Evolutionary conservation across 1,284 basidiomycete genomes (phyloP).

Genomic region (Sporisorium scitamineum): DNA sequence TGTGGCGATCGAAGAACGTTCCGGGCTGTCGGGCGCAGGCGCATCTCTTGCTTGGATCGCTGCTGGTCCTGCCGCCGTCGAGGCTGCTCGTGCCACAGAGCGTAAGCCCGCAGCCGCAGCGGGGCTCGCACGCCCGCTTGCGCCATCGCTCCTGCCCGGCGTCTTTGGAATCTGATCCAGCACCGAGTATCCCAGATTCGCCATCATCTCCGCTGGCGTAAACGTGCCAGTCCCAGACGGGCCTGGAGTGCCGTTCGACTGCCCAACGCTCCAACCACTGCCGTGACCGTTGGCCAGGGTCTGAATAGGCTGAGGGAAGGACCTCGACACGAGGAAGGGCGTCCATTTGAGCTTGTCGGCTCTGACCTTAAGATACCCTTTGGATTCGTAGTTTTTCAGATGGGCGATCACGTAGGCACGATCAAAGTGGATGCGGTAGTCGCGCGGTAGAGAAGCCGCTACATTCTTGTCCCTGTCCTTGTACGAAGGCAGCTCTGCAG

Average conservation of each 20-base stretch:
- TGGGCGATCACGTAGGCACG: constrained; percentile 77
- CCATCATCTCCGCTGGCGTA: constrained; percentile 39
- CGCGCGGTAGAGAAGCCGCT: constrained; percentile 75
- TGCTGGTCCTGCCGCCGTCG: neutral
- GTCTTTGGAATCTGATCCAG: constrained; percentile 37
- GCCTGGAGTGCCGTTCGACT: constrained; percentile 30
- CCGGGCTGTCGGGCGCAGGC: constrained; percentile 11
- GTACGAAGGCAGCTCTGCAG: constrained; percentile 33
- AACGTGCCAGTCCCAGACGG: constrained; percentile 31
- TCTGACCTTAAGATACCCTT: constrained; percentile 82
- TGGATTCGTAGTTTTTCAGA: constrained; percentile 79
- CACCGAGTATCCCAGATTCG: constrained; percentile 48
- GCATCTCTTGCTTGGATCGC: neutral
- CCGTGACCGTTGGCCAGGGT: constrained; percentile 13
- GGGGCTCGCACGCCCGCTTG: constrained; percentile 23
- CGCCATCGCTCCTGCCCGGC: constrained; percentile 20
- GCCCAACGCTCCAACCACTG: constrained; percentile 1
- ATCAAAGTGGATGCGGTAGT: constrained; percentile 84
- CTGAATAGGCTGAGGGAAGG: constrained; percentile 49
- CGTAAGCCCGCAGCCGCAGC: constrained; percentile 23
- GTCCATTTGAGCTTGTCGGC: constrained; percentile 94
- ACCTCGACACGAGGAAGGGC: constrained; percentile 83
- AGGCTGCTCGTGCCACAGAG: neutral
- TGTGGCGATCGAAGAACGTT: constrained; percentile 9
- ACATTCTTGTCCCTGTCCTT: constrained; percentile 68